Base-by-base conservation (phyloP, 805 yeast genomes). In the Ogataea sp. region DNA sequence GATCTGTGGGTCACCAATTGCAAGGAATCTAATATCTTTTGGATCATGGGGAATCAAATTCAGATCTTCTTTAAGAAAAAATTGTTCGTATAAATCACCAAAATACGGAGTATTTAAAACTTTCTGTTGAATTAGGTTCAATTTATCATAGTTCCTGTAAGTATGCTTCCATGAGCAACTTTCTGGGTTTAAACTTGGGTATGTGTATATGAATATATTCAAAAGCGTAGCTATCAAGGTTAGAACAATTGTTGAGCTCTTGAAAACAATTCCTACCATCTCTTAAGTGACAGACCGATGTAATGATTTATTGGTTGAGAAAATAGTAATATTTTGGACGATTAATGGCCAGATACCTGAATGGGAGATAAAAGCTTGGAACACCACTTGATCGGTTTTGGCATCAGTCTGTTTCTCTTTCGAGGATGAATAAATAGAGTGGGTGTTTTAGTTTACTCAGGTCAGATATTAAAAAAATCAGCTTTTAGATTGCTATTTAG, bases 1-100 rank as follows among this genome's bases (percentile, higher is more conserved):
- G 58, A 93, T 89, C 64, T 93, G 98, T 0, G 98, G 98, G 54
- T 93, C 98, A 6, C 97, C 98, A 58, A 88, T 80, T 6, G 95
- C 83, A 46, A 89, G 58, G 60, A 93, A 60, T 45, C 75, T 76
- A 38, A 89, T 71, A 48, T 49, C 56, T 16, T 40, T 35, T 3
- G 58, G 43, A 1, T 38, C 40, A 14, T 18, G 36, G 21, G 35
- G 44, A 9, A 32, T 40, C 42, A 38, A 42, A 50, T 29, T 27
- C 5, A 32, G 38, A 8, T 45, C 43, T 37, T 57, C 59, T 5
- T 49, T 40, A 24, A 59, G 17, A 40, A 66, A 45, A 47, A 65
- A 41, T 33, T 56, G 52, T 28, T 48, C 47, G 24, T 51, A 51
- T 31, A 56, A 35, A 43, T 62, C 69, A 10, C 67, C 67, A 33